These are phyloP conservation scores for sunflower (Helianthus annuus) DNA, from an alignment of 129 eudicot species.

Conservation along the genomic window DNA sequence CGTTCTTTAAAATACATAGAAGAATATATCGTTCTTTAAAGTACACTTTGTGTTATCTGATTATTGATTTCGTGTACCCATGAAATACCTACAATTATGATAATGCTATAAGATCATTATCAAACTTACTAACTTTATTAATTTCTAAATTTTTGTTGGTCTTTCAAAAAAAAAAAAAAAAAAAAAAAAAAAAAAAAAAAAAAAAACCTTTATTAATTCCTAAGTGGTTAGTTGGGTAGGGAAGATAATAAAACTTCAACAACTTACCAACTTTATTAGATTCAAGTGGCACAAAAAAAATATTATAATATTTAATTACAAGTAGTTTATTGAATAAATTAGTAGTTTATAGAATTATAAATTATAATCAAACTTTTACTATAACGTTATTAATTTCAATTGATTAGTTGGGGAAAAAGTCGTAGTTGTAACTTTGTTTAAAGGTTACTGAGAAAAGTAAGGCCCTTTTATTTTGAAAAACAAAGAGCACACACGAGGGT, in stretches of 20 bases:
- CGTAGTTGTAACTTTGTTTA: neutral
- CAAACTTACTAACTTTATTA: neutral
- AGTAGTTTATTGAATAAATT: neutral
- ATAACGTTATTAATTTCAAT: neutral
- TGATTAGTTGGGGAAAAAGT: neutral
- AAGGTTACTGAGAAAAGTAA: neutral
- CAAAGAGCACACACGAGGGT: neutral
- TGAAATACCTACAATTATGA: too few relatives aligned
- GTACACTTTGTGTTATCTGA: too few relatives aligned
- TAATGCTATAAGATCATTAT: conserved; percentile 20
- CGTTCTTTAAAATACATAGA: too few relatives aligned
- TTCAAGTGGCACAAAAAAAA: neutral
- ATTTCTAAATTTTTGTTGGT: too few relatives aligned
- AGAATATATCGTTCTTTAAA: too few relatives aligned
- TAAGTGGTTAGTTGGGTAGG: neutral
- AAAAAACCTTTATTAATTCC: too few relatives aligned
- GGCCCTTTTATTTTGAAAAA: neutral
- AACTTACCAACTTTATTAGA: neutral
- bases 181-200: too few relatives aligned
- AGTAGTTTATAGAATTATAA: neutral
- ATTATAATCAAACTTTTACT: neutral
- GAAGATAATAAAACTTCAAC: neutral
- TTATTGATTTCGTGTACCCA: too few relatives aligned
- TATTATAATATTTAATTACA: neutral
- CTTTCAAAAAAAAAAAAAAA: too few relatives aligned